Percentiles rank a stretch among this genome's conserved stretches.
phyloP scores from a whole-genome alignment of 805 yeast genomes.

The Kockiozyma suomiensis region DNA sequence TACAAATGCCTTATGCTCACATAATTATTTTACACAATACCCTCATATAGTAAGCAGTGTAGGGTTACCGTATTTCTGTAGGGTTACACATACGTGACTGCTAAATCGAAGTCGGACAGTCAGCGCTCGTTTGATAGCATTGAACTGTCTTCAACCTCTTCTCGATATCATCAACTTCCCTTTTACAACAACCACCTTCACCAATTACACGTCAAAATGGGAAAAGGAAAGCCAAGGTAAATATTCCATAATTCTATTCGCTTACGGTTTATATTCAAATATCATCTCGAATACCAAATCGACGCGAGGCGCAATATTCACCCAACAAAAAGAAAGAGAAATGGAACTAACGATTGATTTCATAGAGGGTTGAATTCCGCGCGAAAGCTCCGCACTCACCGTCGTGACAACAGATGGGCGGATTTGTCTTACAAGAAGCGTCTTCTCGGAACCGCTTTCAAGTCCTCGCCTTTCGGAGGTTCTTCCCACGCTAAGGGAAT shows the following conservation, averaged over 20 bases:
- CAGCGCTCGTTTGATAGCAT: not conserved
- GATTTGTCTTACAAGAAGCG: constrained; percentile 97
- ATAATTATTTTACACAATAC: not conserved
- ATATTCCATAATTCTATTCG: not conserved
- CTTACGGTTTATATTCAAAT: not conserved
- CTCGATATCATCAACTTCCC: constrained; percentile 5
- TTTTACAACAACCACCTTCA: constrained; percentile 9
- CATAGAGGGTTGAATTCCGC: constrained; percentile 98
- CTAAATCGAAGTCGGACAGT: not conserved
- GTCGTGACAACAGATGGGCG: constrained; percentile 99
- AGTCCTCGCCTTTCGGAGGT: constrained; percentile 99
- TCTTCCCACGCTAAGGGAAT: constrained; percentile 99
- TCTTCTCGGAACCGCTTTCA: constrained; percentile 99
- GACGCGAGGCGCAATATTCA: not conserved
- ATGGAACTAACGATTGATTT: constrained; percentile 1
- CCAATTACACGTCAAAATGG: constrained; percentile 66
- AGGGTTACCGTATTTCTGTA: not conserved
- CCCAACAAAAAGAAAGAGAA: not conserved
- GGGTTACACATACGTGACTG: constrained; percentile 17
- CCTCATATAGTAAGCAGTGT: not conserved
- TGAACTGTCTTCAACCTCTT: constrained; percentile 6
- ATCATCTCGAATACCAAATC: not conserved
- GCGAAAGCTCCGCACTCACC: constrained; percentile 99
- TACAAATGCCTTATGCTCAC: constrained; percentile 1
- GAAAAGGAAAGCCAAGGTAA: constrained; percentile 91